phyloP scores from a whole-genome alignment of 306 rosid genomes.

The Rubus idaeus region DNA sequence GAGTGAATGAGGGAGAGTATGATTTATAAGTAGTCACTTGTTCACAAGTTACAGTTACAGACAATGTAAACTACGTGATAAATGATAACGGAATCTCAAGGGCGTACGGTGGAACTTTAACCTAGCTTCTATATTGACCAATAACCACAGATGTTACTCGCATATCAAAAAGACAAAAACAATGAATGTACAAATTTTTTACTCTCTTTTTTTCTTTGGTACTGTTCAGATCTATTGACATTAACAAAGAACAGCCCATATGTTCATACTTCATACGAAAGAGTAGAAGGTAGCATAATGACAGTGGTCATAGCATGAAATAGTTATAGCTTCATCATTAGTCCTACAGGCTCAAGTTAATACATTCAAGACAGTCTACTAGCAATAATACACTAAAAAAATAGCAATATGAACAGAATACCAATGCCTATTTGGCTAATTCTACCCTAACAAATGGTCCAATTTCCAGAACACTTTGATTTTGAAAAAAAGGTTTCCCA shows the following conservation, averaged over 20 bases:
- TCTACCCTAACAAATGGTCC: neutral
- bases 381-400: neutral
- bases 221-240: neutral
- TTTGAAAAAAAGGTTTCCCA: neutral
- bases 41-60: neutral
- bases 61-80: neutral
- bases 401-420: neutral
- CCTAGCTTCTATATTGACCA: neutral
- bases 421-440: neutral
- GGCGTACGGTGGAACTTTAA: neutral
- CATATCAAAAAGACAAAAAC: neutral
- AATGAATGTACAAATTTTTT: neutral
- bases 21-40: neutral
- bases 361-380: neutral
- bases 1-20: neutral
- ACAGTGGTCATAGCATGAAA: neutral
- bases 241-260: neutral
- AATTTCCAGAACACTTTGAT: neutral
- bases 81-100: neutral
- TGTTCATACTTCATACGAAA: neutral
- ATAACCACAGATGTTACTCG: neutral
- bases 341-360: neutral
- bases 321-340: neutral
- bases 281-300: neutral
- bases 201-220: neutral